Evolutionary conservation across 208 protist species (phyloP).

Genomic region (Crithidia sp.): DNA sequence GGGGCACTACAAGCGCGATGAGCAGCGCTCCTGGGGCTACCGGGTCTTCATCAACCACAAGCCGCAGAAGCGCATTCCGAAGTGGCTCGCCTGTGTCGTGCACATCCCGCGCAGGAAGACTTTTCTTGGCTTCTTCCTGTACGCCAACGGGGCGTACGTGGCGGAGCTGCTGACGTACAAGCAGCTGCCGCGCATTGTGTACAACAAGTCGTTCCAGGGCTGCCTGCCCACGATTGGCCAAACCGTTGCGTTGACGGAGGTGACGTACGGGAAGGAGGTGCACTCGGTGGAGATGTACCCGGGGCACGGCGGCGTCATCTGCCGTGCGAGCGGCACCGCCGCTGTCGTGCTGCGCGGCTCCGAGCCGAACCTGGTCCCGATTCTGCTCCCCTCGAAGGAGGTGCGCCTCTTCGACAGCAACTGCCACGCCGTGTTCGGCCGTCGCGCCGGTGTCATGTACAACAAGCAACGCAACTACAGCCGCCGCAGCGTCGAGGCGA

Average conservation of each 20-base stretch:
- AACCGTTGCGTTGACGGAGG: slow-evolving; percentile 84
- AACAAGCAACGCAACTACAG: slow-evolving; percentile 85
- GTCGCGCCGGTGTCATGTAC: slow-evolving; percentile 91
- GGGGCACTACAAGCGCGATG: slow-evolving; percentile 87
- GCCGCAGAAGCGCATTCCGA: slow-evolving; percentile 89
- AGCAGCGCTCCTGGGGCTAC: slow-evolving; percentile 78
- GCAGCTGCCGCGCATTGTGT: slow-evolving; percentile 89
- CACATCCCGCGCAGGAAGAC: slow-evolving; percentile 80
- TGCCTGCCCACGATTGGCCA: slow-evolving; percentile 91
- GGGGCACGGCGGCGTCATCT: slow-evolving; percentile 84
- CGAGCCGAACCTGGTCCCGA: slow-evolving; percentile 87
- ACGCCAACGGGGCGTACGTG: slow-evolving; percentile 92
- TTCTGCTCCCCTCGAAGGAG: slow-evolving; percentile 92
- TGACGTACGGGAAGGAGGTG: slow-evolving; percentile 92
- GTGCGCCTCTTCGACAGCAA: slow-evolving; percentile 90
- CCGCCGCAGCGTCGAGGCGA: slow-evolving; percentile 72
- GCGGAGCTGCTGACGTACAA: slow-evolving; percentile 93
- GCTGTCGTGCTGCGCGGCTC: slow-evolving; percentile 88
- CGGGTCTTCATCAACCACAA: slow-evolving; percentile 90
- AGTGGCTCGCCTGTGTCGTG: slow-evolving; percentile 90
- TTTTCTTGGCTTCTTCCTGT: slow-evolving; percentile 92
- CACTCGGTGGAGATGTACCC: slow-evolving; percentile 94
- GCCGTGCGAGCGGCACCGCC: slow-evolving; percentile 83
- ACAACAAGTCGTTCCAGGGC: slow-evolving; percentile 89
- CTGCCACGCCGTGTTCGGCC: slow-evolving; percentile 88